Percentiles rank a stretch among this genome's conserved stretches.
Evolutionary conservation across 345 rosid species (phyloP).

Genomic region (Eutrema heterophyllum): DNA sequence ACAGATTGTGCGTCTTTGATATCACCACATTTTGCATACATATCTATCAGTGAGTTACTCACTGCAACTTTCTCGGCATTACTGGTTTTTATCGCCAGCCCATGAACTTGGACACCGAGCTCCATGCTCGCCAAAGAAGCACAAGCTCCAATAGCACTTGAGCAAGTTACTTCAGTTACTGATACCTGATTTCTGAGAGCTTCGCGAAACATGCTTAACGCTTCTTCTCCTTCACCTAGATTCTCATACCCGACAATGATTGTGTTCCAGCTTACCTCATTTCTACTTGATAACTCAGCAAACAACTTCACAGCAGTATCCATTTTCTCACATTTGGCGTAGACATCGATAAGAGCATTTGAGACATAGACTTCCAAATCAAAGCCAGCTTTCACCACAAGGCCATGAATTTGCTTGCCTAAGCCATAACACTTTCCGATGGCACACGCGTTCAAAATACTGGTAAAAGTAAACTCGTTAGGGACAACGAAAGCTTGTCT

Average conservation of each 20-base stretch:
- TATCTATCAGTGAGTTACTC: conserved; percentile 74
- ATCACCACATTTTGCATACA: conserved; percentile 92
- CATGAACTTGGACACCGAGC: conserved; percentile 68
- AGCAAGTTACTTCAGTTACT: conserved; percentile 79
- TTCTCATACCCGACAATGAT: conserved; percentile 68
- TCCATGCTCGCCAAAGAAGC: conserved; percentile 77
- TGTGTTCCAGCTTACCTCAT: conserved; percentile 82
- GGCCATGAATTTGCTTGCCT: conserved; percentile 68
- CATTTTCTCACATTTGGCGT: conserved; percentile 70
- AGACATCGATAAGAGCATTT: conserved; percentile 79
- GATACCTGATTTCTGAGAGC: conserved; percentile 46
- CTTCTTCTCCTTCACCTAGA: conserved; percentile 51
- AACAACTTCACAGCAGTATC: conserved; percentile 58
- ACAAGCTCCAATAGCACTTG: conserved; percentile 65
- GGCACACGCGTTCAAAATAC: conserved; percentile 73
- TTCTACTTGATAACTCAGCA: conserved; percentile 39
- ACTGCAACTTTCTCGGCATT: conserved; percentile 51
- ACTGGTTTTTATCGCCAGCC: conserved; percentile 49
- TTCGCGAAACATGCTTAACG: conserved; percentile 52
- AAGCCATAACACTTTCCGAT: conserved; percentile 38
- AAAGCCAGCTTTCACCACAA: conserved; percentile 51
- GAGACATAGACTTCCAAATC: conserved; percentile 51
- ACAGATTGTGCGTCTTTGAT: conserved; percentile 52
- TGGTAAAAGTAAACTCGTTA: conserved; percentile 70
- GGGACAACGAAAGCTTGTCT: conserved; percentile 52